These are phyloP conservation scores for Gracilaria vermiculophylla DNA, from an alignment of 23 red algal species.

Conservation along the genomic window DNA sequence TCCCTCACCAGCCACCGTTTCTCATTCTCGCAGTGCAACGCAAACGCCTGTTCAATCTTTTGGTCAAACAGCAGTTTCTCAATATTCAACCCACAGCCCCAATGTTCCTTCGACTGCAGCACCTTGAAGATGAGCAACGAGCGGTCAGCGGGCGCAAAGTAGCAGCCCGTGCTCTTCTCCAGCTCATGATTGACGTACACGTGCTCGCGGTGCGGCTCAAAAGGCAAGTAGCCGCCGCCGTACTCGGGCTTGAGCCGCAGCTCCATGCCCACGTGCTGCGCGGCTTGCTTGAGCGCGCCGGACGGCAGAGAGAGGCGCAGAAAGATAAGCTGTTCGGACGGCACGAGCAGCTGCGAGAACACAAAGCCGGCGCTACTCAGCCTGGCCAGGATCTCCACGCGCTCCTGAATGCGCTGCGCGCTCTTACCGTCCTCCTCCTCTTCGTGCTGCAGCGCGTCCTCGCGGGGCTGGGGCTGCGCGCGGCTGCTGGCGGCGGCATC, in stretches of 20 bases:
- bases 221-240: constrained; percentile 64
- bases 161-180: constrained; percentile 23
- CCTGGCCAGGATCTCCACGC: constrained; percentile 62
- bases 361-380: constrained; percentile 66
- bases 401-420: background rate
- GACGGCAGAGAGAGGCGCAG: constrained; percentile 47
- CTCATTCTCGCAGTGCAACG: constrained; percentile 29
- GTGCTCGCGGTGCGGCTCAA: constrained; percentile 9
- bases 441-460: background rate
- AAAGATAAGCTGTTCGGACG: constrained; percentile 46
- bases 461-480: too few species aligned
- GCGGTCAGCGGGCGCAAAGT: constrained; percentile 73
- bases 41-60: constrained; percentile 49
- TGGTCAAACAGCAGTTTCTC: constrained; percentile 35
- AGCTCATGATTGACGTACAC: constrained; percentile 55
- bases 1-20: constrained; percentile 25
- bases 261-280: constrained; percentile 40
- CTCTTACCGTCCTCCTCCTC: constrained; percentile 1
- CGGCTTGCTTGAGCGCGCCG: constrained; percentile 52
- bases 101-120: constrained; percentile 63
- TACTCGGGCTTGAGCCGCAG: constrained; percentile 56
- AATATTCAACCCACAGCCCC: constrained; percentile 77
- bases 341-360: constrained; percentile 58
- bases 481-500: too few species aligned
- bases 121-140: constrained; percentile 40